phyloP scores from a whole-genome alignment of 2,329 filamentous ascomycete species.

The Lachnellula occidentalis region DNA sequence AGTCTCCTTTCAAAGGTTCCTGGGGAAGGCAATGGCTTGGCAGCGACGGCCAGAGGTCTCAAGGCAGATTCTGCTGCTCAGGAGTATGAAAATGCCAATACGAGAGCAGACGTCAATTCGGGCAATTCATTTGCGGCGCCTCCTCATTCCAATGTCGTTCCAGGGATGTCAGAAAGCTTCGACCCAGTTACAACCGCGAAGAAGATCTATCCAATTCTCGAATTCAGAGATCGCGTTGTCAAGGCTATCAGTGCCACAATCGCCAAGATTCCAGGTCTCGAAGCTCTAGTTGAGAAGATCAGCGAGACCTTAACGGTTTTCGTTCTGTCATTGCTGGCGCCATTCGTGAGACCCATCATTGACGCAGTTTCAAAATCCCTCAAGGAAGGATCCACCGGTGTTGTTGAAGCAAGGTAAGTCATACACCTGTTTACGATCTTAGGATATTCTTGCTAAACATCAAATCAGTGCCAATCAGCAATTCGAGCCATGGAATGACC shows the following conservation, averaged over 20 bases:
- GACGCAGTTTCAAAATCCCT: slow-evolving; percentile 76
- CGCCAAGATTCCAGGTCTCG: slow-evolving; percentile 85
- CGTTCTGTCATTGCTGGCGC: slow-evolving; percentile 82
- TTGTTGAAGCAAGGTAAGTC: slow-evolving; percentile 50
- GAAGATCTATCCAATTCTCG: slow-evolving; percentile 90
- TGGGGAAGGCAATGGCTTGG: slow-evolving; percentile 58
- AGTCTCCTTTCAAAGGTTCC: slow-evolving; percentile 73
- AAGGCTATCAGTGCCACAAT: slow-evolving; percentile 79
- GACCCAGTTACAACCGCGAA: slow-evolving; percentile 71
- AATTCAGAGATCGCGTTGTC: slow-evolving; percentile 91
- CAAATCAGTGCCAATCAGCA: slow-evolving; percentile 57
- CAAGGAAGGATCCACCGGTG: slow-evolving; percentile 75
- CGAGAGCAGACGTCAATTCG: slow-evolving; percentile 30
- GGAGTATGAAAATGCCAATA: slow-evolving; percentile 49
- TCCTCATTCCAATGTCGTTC: slow-evolving; percentile 44
- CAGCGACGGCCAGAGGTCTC: slow-evolving; percentile 59
- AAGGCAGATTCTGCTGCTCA: slow-evolving; percentile 57
- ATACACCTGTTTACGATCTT: background rate
- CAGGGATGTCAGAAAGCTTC: slow-evolving; percentile 69
- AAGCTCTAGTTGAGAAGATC: slow-evolving; percentile 87
- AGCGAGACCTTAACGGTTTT: slow-evolving; percentile 90
- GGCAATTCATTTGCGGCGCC: slow-evolving; percentile 21
- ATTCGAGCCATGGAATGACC: slow-evolving; percentile 74
- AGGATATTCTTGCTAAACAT: background rate
- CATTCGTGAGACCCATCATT: slow-evolving; percentile 89